Evolutionary conservation across 2,329 filamentous ascomycete species (phyloP).

Genomic region (Ophiocordyceps camponoti-floridani): DNA sequence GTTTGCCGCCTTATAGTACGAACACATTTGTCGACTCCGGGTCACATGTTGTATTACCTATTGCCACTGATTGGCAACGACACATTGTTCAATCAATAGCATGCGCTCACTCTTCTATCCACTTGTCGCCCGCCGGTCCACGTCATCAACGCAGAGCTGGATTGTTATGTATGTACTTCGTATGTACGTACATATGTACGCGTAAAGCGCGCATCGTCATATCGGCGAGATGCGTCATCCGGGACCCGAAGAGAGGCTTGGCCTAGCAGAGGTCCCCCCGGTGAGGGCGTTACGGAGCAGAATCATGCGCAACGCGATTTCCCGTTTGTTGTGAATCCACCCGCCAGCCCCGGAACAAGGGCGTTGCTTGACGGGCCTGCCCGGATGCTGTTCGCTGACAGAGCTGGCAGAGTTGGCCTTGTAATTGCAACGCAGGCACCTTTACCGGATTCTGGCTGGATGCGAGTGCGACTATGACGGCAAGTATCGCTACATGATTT

Average conservation of each 20-base stretch:
- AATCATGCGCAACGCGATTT: background rate
- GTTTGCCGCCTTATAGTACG: background rate
- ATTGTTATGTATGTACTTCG: no score
- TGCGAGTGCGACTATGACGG: background rate
- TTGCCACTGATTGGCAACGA: background rate
- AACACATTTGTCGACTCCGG: background rate
- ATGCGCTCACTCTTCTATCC: background rate
- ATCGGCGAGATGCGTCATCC: no score
- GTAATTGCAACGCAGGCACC: no score
- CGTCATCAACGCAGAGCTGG: no score
- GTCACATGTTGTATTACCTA: no score
- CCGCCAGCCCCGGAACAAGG: background rate
- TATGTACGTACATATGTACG: no score
- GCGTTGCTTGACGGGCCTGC: background rate
- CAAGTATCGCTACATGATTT: background rate
- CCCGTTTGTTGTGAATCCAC: background rate
- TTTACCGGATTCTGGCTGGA: no score
- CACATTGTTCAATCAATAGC: background rate
- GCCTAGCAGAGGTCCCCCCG: background rate
- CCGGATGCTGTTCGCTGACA: no score
- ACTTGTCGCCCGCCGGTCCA: no score
- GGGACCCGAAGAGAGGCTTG: background rate
- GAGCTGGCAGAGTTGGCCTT: no score
- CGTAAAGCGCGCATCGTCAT: no score
- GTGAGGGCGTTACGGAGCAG: no score